Evolutionary conservation across 2,329 filamentous ascomycete species (phyloP), one percentile per base, ranked within the genome.

Genomic region (Neofusicoccum kwambonambiense): DNA sequence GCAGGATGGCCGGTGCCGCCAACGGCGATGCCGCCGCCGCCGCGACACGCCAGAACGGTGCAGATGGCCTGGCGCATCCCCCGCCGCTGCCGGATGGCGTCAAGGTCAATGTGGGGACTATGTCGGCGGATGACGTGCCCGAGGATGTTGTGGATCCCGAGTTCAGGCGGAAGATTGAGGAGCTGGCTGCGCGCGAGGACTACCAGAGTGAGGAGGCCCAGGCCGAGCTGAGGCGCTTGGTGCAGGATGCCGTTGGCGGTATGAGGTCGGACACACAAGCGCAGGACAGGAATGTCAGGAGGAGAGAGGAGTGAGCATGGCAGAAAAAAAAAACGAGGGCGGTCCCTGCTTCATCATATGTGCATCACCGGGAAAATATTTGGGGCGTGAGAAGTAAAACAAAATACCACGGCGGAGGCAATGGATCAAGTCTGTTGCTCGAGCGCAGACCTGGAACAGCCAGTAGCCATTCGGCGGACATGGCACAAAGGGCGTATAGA

Each of bases 81-180:
- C 89, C 88, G 4, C 84, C 87, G 5, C 79, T 92, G 6, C 94
- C 93, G 0, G 83, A 89, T 49, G 93, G 93, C 34, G 82, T 98
- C 66, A 85, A 87, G 56, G 83, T 99, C 67, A 91, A 90, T 37
- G 78, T 98, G 65, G 90, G 90, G 52, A 90, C 90, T 2, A 88
- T 95, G 82, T 82, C 85, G 5, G 85, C 89, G 45, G 75, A 76
- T 57, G 75, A 76, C 12, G 70, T 76, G 77, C 69, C 81, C 76
- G 50, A 87, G 86, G 64, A 65, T 54, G 56, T 54, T 27, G 87
- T 89, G 65, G 93, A 98, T 74, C 88, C 91, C 1, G 93, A 93
- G 69, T 92, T 99, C 69, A 87, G 90, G 73, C 84, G 90, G 69
- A 85, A 91, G 62, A 98, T 99, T 73, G 93, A 98, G 72, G 90